Evolutionary conservation across 352 stramenopile genomes (phyloP).

Genomic region (Globisporangium nunn): DNA sequence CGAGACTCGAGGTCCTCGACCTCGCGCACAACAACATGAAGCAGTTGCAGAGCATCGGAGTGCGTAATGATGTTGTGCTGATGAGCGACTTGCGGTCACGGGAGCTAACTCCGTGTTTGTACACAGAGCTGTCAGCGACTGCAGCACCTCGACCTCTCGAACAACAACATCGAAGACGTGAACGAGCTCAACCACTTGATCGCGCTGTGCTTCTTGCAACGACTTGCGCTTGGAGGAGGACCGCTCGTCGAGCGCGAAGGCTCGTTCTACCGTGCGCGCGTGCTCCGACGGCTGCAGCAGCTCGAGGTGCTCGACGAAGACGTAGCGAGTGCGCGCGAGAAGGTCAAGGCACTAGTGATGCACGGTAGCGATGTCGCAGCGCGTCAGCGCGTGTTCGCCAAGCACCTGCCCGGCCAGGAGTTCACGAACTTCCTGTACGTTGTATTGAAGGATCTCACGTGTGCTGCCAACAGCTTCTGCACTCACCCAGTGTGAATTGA

Average conservation of each 20-base stretch:
- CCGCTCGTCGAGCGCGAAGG: constrained; percentile 30
- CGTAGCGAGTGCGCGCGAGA: constrained; percentile 53
- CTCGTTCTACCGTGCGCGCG: constrained; percentile 55
- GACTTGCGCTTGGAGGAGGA: constrained; percentile 35
- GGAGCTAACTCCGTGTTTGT: not conserved
- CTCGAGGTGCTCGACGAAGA: constrained; percentile 46
- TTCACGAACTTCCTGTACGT: constrained; percentile 70
- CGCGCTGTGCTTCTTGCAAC: constrained; percentile 30
- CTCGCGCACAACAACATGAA: constrained; percentile 49
- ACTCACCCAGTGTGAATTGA: no score
- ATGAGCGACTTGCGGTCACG: not conserved
- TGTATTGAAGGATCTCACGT: not conserved
- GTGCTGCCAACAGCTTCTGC: no score
- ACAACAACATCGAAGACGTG: constrained; percentile 42
- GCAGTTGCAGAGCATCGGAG: constrained; percentile 31
- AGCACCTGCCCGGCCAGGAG: constrained; percentile 39
- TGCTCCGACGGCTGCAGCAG: constrained; percentile 53
- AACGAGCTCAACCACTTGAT: constrained; percentile 60
- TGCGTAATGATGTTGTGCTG: constrained; percentile 11
- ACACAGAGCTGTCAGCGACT: constrained; percentile 42
- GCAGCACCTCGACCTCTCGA: constrained; percentile 43
- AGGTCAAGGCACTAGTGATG: constrained; percentile 70
- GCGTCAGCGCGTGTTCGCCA: constrained; percentile 48
- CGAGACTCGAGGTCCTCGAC: constrained; percentile 46
- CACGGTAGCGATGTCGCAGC: constrained; percentile 57